Conservation (phyloP, 1,284 basidiomycete species). For the Kalmanozyma brasiliensis region DNA sequence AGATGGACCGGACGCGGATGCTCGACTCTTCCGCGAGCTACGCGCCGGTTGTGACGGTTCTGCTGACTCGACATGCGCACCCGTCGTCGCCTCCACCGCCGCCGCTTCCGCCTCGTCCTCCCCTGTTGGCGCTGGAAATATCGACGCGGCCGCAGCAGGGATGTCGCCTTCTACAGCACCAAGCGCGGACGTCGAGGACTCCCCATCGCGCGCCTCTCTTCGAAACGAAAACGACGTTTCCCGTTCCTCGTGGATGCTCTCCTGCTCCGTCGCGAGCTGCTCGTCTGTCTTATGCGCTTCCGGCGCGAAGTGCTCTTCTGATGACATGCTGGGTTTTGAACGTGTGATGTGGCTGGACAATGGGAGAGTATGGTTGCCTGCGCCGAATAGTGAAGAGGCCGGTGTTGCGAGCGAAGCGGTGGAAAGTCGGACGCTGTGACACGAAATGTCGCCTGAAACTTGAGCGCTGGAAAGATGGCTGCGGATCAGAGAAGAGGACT, state of each 20-base stretch:
- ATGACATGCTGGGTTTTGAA: slow-evolving; percentile 25
- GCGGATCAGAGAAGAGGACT: too few species aligned
- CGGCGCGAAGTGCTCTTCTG: slow-evolving; percentile 19
- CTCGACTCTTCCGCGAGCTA: slow-evolving; percentile 15
- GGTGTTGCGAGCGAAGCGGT: too few species aligned
- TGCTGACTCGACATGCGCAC: neutral
- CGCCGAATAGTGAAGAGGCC: too few species aligned
- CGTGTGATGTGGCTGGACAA: too few species aligned
- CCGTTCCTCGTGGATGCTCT: slow-evolving; percentile 37
- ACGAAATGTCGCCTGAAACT: too few species aligned
- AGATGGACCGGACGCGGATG: slow-evolving; percentile 5
- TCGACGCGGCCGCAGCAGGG: neutral
- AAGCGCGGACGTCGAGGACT: neutral
- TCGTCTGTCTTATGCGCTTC: slow-evolving; percentile 36
- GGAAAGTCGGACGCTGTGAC: too few species aligned
- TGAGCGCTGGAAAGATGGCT: too few species aligned
- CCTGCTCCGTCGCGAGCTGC: slow-evolving; percentile 35
- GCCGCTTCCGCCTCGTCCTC: slow-evolving; percentile 9
- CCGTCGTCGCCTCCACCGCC: slow-evolving; percentile 4
- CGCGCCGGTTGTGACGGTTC: slow-evolving; percentile 2
- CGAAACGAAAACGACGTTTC: slow-evolving; percentile 33
- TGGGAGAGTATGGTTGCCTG: too few species aligned
- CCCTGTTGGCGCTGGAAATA: neutral
- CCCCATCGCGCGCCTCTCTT: slow-evolving; percentile 15
- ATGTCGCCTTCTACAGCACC: neutral